These are phyloP conservation scores for Mycogone perniciosa DNA, from an alignment of 2,329 filamentous ascomycete species.

Conservation along the genomic window DNA sequence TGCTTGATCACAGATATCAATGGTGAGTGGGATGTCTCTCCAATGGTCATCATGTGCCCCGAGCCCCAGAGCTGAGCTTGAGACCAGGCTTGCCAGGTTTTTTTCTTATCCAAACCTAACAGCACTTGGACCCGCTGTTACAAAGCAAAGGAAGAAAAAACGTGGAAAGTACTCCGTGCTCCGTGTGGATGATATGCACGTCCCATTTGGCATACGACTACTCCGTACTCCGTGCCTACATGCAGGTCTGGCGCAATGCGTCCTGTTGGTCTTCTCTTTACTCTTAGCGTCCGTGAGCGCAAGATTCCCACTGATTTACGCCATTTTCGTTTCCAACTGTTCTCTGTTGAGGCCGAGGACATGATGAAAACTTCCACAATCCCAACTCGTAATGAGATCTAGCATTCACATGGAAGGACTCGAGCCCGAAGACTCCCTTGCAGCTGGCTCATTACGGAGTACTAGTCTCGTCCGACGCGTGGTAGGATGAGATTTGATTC, in stretches of 20 bases:
- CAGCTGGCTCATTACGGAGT: too few relatives aligned
- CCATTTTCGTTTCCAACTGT: slow-evolving; percentile 1
- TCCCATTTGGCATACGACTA: too few relatives aligned
- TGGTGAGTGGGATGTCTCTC: neutral
- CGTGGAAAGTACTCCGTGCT: neutral
- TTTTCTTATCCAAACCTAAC: neutral
- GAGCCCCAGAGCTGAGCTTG: slow-evolving; percentile 1
- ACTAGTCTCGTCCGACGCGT: too few relatives aligned
- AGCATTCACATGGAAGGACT: too few relatives aligned
- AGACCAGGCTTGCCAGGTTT: neutral
- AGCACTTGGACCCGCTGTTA: slow-evolving; percentile 9
- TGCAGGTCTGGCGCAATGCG: slow-evolving; percentile 2
- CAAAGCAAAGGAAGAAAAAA: slow-evolving; percentile 1
- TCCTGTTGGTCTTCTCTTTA: slow-evolving; percentile 11
- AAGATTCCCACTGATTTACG: slow-evolving; percentile 12
- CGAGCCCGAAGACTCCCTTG: too few relatives aligned
- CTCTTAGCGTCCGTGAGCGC: slow-evolving; percentile 8
- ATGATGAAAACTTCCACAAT: neutral
- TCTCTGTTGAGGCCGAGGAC: neutral
- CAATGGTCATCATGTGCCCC: slow-evolving; percentile 4
- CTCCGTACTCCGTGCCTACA: too few relatives aligned
- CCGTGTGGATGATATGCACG: too few relatives aligned
- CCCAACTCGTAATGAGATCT: neutral
- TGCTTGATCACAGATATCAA: too few relatives aligned
- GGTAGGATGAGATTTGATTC: too few relatives aligned